A percentile compares a stretch with the other conserved stretches of the same genome.
Evolutionary conservation across 768 basidiomycete species (phyloP).

Genomic region (Amanita exitialis): DNA sequence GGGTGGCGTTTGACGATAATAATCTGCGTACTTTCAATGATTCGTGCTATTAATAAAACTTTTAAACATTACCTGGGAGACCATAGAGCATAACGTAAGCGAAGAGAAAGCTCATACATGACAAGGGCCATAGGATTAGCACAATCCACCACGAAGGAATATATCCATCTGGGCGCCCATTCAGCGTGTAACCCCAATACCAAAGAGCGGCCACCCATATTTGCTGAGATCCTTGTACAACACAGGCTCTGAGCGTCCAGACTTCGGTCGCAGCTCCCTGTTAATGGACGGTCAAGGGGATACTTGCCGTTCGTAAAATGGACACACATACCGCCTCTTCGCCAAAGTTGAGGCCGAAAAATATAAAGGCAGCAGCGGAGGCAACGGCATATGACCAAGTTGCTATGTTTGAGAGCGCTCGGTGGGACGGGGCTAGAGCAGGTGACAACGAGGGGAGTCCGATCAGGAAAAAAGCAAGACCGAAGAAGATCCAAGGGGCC

Average conservation of each 20-base stretch:
- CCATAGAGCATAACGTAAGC: slow-evolving; percentile 80
- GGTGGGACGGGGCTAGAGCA: slow-evolving; percentile 49
- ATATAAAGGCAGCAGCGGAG: slow-evolving; percentile 87
- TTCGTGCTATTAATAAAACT: background rate
- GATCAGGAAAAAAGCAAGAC: slow-evolving; percentile 84
- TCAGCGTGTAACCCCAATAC: slow-evolving; percentile 89
- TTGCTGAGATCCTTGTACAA: slow-evolving; percentile 93
- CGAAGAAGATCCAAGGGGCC: slow-evolving; percentile 87
- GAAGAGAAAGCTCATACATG: slow-evolving; percentile 66
- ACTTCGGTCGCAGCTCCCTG: slow-evolving; percentile 92
- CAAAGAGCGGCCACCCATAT: slow-evolving; percentile 93
- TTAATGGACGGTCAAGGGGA: background rate
- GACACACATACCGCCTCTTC: slow-evolving; percentile 72
- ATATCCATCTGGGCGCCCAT: slow-evolving; percentile 37
- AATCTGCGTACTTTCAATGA: slow-evolving; percentile 37
- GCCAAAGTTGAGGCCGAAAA: slow-evolving; percentile 95
- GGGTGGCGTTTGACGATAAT: slow-evolving; percentile 87
- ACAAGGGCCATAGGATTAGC: slow-evolving; percentile 72
- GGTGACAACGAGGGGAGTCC: slow-evolving; percentile 70
- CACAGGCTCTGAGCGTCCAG: slow-evolving; percentile 84
- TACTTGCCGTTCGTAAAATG: background rate
- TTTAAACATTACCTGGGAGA: slow-evolving; percentile 54
- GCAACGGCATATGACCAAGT: slow-evolving; percentile 90
- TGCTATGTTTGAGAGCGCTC: slow-evolving; percentile 63
- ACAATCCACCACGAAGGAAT: slow-evolving; percentile 81